Base-by-base conservation (phyloP, 805 yeast species). In the Myxozyma neotropica region DNA sequence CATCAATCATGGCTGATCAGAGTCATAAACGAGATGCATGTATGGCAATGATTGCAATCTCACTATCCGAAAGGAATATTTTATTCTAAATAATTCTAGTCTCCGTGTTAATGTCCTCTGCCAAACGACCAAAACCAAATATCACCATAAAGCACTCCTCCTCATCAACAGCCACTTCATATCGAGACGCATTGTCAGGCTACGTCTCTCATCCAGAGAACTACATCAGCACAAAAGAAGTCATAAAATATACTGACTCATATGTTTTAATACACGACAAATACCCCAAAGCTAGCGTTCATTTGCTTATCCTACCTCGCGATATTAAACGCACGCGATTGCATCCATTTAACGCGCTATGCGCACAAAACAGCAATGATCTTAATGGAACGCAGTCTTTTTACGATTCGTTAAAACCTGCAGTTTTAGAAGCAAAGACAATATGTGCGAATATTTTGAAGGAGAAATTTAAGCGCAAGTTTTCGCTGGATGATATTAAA, bases 251-350 rank as follows among this genome's bases (percentile, higher is more conserved):
- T 55, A 87, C 87, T 59, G 80, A 78, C 0, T 72, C 80, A 38
- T 84, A 78, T 13, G 80, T 83, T 1, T 81, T 88, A 2, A 75
- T 88, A 12, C 71, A 73, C 42, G 96, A 88, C 69, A 70, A 69
- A 31, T 88, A 75, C 68, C 89, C 92, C 3, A 88, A 88, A 70
- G 75, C 91, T 0, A 59, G 73, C 3, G 73, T 81, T 38, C 96
- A 88, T 71, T 79, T 77, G 58, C 74, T 88, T 47, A 73, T 89
- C 0, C 71, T 88, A 35, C 91, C 94, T 1, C 74, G 84, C 63
- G 73, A 75, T 52, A 60, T 61, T 0, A 44, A 65, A 12, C 60
- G 80, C 19, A 78, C 88, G 1, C 70, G 65, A 13, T 57, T 68
- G 31, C 81, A 81, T 64, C 94, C 94, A 8, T 70, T 80, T 48